Evolutionary conservation across 192 early-diverging fungal species (phyloP), one percentile per base, ranked within the genome.

Genomic region (Mortierella alpina): DNA sequence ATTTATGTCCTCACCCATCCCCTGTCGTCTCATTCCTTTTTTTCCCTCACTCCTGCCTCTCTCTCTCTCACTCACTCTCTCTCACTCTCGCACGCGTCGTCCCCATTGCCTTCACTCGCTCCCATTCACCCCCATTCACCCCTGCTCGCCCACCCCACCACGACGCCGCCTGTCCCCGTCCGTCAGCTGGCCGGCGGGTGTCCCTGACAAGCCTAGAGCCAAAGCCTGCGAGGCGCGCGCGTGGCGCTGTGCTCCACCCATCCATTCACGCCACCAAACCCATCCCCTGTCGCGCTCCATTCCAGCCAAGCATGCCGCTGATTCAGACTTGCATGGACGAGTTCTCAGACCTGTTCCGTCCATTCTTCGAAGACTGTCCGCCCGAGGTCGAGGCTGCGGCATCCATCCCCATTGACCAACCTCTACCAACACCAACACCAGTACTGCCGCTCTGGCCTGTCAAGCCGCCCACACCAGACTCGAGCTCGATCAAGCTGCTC

Each of bases 341-440:
- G 47, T 48, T 72, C 48, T 68, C 69, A 9, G 69, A 63, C 44
- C 31, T 59, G 18, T 72, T 80, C 17, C 60, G 13, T 0, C 50
- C 48, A 40, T 68, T 68, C 8, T 80, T 72, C 42, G 69, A 80
- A 44, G 47, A 63, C 42, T 57, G 59, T 22, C 42, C 70, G 6
- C 60, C 59, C 17, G 59, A 72, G 15, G 15, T 72, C 20, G 60
- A 70, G 45, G 17, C 44, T 9, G 39, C 65, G 22, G 20, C 7
- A 63, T 20, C 62, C 17, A 15, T 55, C 54, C 48, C 72, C 11
- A n/a, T 59, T n/a, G 54, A 72, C 9, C 46, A 13, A 18, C 51
- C 39, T 31, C 48, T 15, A 56, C 54, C 54, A 56, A 22, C 17
- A 15, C 53, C 12, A 55, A 9, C 7, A 55, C 53, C 14, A 12